These are phyloP conservation scores for Penicillium sclerotigenum DNA, from an alignment of 2,329 filamentous ascomycete genomes.

Conservation along the genomic window DNA sequence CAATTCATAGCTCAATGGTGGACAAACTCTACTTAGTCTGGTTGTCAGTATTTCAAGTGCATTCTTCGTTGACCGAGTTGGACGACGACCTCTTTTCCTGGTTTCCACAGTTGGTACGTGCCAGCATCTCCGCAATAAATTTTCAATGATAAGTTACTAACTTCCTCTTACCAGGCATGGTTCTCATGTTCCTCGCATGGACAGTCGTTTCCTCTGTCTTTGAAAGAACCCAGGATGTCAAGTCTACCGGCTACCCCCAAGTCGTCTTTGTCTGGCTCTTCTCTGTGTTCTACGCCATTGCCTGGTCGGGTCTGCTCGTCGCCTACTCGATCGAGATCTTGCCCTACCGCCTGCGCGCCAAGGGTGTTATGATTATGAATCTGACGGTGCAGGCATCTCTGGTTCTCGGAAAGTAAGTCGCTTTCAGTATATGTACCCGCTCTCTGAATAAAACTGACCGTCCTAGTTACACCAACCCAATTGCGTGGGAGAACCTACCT, in stretches of 20 bases:
- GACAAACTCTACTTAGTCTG: slow-evolving; percentile 60
- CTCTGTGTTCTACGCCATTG: slow-evolving; percentile 32
- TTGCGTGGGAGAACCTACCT: slow-evolving; percentile 23
- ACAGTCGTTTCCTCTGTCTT: slow-evolving; percentile 48
- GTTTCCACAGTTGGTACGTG: slow-evolving; percentile 33
- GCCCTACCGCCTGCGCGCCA: slow-evolving; percentile 39
- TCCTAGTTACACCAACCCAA: slow-evolving; percentile 25
- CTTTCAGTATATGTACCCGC: too few relatives aligned
- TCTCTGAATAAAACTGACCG: background rate
- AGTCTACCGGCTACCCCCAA: slow-evolving; percentile 16
- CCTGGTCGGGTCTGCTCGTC: slow-evolving; percentile 28
- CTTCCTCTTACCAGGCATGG: slow-evolving; percentile 15
- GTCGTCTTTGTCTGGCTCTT: slow-evolving; percentile 27
- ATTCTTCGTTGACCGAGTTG: slow-evolving; percentile 54
- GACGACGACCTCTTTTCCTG: slow-evolving; percentile 57
- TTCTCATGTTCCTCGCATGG: slow-evolving; percentile 53
- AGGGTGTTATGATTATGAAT: slow-evolving; percentile 41
- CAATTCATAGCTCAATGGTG: slow-evolving; percentile 47
- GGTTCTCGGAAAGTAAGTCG: slow-evolving; percentile 56
- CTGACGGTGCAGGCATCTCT: slow-evolving; percentile 56
- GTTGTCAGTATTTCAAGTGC: slow-evolving; percentile 57
- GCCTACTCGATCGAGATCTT: slow-evolving; percentile 31
- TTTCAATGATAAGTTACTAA: background rate
- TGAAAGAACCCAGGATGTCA: slow-evolving; percentile 34
- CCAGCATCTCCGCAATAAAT: fast-evolving